phyloP scores from a whole-genome alignment of 2,329 filamentous ascomycete genomes.

The Ascochyta fabae region DNA sequence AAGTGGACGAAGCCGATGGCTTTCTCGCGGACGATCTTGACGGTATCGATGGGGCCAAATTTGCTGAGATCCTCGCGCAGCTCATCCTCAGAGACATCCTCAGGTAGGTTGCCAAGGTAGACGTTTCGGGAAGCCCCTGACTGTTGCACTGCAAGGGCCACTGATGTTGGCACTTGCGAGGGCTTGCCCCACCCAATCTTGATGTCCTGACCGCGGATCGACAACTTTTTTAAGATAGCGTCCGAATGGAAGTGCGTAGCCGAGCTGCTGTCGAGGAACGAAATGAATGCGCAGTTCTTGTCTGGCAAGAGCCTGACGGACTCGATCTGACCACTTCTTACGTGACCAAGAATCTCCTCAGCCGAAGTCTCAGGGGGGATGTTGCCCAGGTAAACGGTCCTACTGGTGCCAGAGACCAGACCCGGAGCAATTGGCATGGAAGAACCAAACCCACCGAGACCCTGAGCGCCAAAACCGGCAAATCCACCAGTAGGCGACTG shows the following conservation, averaged over 20 bases:
- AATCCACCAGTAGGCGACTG: slow-evolving; percentile 87
- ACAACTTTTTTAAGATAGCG: slow-evolving; percentile 98
- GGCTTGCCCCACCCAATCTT: slow-evolving; percentile 99
- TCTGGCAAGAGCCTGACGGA: slow-evolving; percentile 96
- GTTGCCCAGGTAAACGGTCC: slow-evolving; percentile 96
- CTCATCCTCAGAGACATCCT: slow-evolving; percentile 90
- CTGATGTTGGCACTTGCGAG: slow-evolving; percentile 95
- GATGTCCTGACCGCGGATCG: slow-evolving; percentile 98
- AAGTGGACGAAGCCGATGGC: slow-evolving; percentile 98
- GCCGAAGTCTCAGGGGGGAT: slow-evolving; percentile 97
- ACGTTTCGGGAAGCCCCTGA: slow-evolving; percentile 96
- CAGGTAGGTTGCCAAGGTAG: slow-evolving; percentile 90
- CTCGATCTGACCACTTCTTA: slow-evolving; percentile 96
- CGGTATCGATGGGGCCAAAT: slow-evolving; percentile 93
- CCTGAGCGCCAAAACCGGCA: slow-evolving; percentile 66
- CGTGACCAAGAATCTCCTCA: slow-evolving; percentile 95
- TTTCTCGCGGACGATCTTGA: slow-evolving; percentile 98
- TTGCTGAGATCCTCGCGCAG: slow-evolving; percentile 93
- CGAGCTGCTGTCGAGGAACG: slow-evolving; percentile 95
- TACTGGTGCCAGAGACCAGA: slow-evolving; percentile 86
- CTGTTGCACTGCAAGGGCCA: slow-evolving; percentile 96
- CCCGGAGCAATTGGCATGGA: slow-evolving; percentile 79
- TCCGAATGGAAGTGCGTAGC: slow-evolving; percentile 99
- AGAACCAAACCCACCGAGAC: slow-evolving; percentile 70
- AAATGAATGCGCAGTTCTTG: slow-evolving; percentile 99